Conservation (phyloP, 805 yeast species). For the Suhomyces kilbournensis region DNA sequence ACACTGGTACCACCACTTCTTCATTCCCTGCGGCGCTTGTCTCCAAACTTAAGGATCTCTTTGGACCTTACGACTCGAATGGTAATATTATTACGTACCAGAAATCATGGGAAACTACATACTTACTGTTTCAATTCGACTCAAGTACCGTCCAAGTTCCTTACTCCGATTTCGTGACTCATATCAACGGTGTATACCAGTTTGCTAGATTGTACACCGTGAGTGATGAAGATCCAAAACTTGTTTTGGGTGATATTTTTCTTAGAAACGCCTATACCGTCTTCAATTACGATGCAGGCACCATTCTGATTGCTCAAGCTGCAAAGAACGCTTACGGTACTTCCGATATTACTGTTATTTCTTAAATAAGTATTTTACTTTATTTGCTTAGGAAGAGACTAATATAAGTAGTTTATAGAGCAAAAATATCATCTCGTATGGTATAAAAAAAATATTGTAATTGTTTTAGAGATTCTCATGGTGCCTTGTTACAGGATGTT, state of each 20-base stretch:
- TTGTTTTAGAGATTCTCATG: no score
- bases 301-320: neutral
- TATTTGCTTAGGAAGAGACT: no score
- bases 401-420: no score
- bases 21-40: neutral
- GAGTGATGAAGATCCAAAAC: no score
- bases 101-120: neutral
- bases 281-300: neutral
- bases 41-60: neutral
- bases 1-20: constrained; percentile 15
- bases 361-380: no score
- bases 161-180: neutral
- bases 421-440: no score
- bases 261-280: neutral
- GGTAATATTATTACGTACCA: neutral
- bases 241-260: neutral
- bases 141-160: constrained; percentile 2
- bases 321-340: neutral
- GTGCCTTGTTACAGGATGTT: no score
- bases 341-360: neutral
- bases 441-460: no score
- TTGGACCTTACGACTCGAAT: neutral
- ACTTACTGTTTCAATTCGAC: neutral
- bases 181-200: no score
- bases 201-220: no score